Conservation (phyloP, 768 basidiomycete species). For the Lentinus brumalis region DNA sequence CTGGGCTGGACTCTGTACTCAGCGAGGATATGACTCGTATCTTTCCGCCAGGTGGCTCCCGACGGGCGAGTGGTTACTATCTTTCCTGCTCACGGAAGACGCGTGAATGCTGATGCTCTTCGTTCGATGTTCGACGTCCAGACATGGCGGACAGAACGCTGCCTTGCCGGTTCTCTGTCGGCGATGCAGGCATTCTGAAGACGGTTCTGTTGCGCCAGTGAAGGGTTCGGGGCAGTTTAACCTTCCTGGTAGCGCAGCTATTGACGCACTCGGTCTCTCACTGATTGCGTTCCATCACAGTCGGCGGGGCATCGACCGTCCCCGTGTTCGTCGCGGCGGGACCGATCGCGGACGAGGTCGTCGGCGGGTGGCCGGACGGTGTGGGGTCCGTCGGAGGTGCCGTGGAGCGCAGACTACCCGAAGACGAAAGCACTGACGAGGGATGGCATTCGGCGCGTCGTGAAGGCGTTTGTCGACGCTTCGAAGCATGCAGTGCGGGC, state of each 20-base stretch:
- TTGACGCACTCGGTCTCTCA: not conserved
- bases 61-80: conserved; percentile 6
- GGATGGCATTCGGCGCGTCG: conserved; percentile 39
- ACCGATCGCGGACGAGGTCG: conserved; percentile 33
- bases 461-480: conserved; percentile 37
- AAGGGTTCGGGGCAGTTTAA: conserved; percentile 8
- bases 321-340: conserved; percentile 65
- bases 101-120: too few species aligned
- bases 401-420: conserved; percentile 36
- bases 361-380: conserved; percentile 40
- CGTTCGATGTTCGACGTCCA: not conserved
- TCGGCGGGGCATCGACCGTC: conserved; percentile 59
- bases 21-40: too few species aligned
- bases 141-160: conserved; percentile 9
- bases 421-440: conserved; percentile 38
- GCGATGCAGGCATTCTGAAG: conserved; percentile 5
- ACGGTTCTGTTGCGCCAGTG: not conserved
- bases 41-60: conserved; percentile 1
- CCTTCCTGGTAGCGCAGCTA: conserved; percentile 7
- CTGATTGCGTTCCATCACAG: conserved; percentile 15
- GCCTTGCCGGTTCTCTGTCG: conserved; percentile 1
- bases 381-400: conserved; percentile 38
- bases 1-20: too few species aligned
- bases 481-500: conserved; percentile 34
- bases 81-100: too few species aligned